Conservation (phyloP, 2,329 filamentous ascomycete species). For the Paecilomyces variotii region DNA sequence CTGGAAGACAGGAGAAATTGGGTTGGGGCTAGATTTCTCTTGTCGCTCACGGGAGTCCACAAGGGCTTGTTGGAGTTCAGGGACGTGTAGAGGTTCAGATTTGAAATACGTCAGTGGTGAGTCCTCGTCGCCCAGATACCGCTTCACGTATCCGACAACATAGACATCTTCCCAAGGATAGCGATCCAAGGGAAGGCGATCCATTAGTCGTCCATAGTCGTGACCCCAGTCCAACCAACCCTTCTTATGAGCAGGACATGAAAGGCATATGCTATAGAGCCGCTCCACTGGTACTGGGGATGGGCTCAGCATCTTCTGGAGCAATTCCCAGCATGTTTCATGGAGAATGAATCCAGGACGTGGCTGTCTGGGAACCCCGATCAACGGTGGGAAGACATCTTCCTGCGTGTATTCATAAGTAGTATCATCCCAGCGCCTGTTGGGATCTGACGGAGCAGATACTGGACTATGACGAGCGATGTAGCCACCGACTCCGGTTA, state of each 20-base stretch:
- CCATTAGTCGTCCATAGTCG: constrained; percentile 10
- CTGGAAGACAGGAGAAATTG: constrained; percentile 1
- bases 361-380: background rate
- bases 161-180: constrained; percentile 10
- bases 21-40: background rate
- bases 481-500: constrained; percentile 9
- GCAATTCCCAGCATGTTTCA: constrained; percentile 13
- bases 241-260: constrained; percentile 6
- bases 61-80: constrained; percentile 4
- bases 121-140: constrained; percentile 1
- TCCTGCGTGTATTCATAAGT: constrained; percentile 1
- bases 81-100: constrained; percentile 6
- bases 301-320: constrained; percentile 8
- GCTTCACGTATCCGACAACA: constrained; percentile 3
- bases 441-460: background rate
- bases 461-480: background rate
- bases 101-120: constrained; percentile 5
- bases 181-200: background rate
- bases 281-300: constrained; percentile 8
- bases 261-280: constrained; percentile 14
- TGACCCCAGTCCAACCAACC: constrained; percentile 11
- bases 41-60: constrained; percentile 2
- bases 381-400: constrained; percentile 9
- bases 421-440: constrained; percentile 6
- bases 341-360: constrained; percentile 12